A percentile compares a stretch with the other conserved stretches of the same genome.
phyloP scores from a whole-genome alignment of 75 land plant species.

The Cupressus sempervirens region DNA sequence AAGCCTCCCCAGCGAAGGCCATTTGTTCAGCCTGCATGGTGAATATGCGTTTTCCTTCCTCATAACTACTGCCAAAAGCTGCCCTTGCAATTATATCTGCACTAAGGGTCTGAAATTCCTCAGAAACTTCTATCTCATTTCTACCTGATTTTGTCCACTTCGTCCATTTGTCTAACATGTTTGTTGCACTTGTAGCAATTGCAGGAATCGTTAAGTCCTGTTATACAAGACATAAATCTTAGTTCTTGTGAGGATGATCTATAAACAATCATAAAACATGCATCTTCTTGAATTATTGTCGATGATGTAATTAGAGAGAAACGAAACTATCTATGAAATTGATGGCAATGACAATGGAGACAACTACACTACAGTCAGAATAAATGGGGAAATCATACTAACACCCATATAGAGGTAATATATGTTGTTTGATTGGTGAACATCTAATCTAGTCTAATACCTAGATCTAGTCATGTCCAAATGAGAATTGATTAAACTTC shows the following conservation, averaged over 20 bases:
- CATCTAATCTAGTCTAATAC: background rate
- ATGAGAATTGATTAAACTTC: background rate
- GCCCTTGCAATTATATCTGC: constrained; percentile 62
- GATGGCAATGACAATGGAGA: background rate
- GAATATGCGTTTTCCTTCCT: constrained; percentile 59
- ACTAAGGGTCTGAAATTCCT: constrained; percentile 36
- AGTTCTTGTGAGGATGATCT: background rate
- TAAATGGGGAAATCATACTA: background rate
- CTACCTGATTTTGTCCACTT: constrained; percentile 18
- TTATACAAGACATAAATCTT: background rate
- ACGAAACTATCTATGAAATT: background rate
- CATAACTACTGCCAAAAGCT: constrained; percentile 67
- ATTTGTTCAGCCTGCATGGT: constrained; percentile 37
- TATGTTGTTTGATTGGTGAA: background rate
- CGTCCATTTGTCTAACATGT: constrained; percentile 52
- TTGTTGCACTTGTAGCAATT: constrained; percentile 33
- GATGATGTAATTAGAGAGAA: background rate
- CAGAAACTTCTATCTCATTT: constrained; percentile 61
- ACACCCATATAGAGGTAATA: background rate
- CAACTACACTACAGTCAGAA: background rate
- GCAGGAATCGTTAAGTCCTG: constrained; percentile 10
- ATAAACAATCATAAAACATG: background rate
- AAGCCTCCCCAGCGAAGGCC: constrained; percentile 18
- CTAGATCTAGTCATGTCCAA: background rate
- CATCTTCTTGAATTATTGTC: background rate